Conservation (phyloP, 306 rosid species). For the Castanea mollissima region DNA sequence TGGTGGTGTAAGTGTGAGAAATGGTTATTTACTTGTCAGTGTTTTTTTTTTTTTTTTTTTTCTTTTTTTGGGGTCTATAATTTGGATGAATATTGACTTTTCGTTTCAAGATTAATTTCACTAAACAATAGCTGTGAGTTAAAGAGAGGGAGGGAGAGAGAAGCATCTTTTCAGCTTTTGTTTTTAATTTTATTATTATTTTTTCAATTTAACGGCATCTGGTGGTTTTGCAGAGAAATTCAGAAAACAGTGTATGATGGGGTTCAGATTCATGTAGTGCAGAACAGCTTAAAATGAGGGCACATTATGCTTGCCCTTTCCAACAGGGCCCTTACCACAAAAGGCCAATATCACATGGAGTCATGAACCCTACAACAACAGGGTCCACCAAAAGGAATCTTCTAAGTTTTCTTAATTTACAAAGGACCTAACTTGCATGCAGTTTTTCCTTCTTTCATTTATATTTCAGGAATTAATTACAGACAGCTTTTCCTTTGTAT, state of each 20-base stretch:
- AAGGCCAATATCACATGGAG: conserved; percentile 72
- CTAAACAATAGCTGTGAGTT: not conserved
- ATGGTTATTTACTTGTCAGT: conserved; percentile 19
- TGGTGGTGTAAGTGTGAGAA: conserved; percentile 51
- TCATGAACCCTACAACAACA: conserved; percentile 35
- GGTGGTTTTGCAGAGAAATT: not conserved
- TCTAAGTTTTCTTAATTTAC: conserved; percentile 20
- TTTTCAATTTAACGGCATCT: not conserved
- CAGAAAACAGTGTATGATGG: not conserved
- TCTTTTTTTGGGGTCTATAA: no score
- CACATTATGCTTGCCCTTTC: conserved; percentile 39
- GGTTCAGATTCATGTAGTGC: conserved; percentile 9
- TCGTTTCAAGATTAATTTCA: not conserved
- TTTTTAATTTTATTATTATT: no score
- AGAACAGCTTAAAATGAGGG: conserved; percentile 42
- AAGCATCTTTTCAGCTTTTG: no score
- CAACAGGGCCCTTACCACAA: conserved; percentile 33
- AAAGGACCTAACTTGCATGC: conserved; percentile 29
- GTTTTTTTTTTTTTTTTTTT: not conserved
- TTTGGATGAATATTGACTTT: not conserved
- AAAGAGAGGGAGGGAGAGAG: not conserved
- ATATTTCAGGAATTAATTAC: not conserved
- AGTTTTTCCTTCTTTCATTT: not conserved
- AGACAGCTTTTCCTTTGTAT: not conserved
- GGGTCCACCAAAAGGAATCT: conserved; percentile 73